phyloP scores from a whole-genome alignment of 2,329 filamentous ascomycete species.

The Metarhizium humberi region DNA sequence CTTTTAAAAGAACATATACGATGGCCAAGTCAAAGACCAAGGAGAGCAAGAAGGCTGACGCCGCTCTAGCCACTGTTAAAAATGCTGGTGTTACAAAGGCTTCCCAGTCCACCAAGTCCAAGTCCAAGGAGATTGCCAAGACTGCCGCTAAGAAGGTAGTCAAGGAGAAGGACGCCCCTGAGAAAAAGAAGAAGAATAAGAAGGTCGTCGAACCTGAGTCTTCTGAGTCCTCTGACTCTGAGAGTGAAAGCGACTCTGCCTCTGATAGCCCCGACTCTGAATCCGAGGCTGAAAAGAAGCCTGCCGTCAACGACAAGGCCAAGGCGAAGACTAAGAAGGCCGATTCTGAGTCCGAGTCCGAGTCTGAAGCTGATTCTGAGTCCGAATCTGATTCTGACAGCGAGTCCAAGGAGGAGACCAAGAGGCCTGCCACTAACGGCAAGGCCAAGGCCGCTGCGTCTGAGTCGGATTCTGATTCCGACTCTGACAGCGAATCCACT shows the following conservation, averaged over 20 bases:
- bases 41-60: conserved; percentile 42
- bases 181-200: conserved; percentile 43
- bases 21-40: conserved; percentile 61
- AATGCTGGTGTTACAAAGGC: conserved; percentile 59
- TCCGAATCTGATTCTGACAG: conserved; percentile 24
- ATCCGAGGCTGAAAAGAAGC: conserved; percentile 7
- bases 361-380: conserved; percentile 1
- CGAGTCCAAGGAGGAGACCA: conserved; percentile 24
- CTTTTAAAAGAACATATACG: conserved; percentile 8
- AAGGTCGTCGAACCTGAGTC: conserved; percentile 34
- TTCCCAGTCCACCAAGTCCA: conserved; percentile 53
- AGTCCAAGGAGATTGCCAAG: conserved; percentile 61
- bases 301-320: too few species aligned
- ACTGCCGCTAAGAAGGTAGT: conserved; percentile 40
- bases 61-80: conserved; percentile 49
- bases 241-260: conserved; percentile 17
- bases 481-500: conserved; percentile 18
- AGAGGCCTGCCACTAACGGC: conserved; percentile 13
- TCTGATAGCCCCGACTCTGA: conserved; percentile 14
- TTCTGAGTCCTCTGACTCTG: conserved; percentile 25
- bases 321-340: conserved; percentile 7
- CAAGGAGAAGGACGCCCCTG: conserved; percentile 33
- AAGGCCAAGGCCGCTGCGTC: conserved; percentile 23
- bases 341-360: conserved; percentile 14
- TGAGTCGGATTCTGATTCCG: conserved; percentile 24